These are phyloP conservation scores for Phanerochaete carnosa DNA, from an alignment of 768 basidiomycete species.

Conservation along the genomic window DNA sequence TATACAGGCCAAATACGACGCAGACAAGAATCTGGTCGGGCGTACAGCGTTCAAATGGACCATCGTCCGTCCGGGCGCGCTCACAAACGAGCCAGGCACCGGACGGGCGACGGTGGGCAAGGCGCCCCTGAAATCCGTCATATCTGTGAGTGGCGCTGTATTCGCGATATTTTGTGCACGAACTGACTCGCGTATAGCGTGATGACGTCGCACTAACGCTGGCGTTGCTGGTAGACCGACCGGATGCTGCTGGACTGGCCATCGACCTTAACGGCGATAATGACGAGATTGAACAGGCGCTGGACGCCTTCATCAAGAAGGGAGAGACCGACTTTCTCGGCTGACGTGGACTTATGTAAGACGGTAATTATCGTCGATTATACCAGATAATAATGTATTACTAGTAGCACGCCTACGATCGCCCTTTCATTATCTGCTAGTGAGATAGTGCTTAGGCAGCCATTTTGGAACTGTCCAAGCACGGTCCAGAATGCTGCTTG, in stretches of 20 bases:
- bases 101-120: constrained; percentile 51
- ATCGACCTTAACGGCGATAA: constrained; percentile 61
- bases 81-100: constrained; percentile 48
- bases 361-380: no score
- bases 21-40: constrained; percentile 38
- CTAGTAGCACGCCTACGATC: no score
- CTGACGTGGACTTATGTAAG: neutral
- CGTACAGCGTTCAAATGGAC: constrained; percentile 63
- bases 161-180: neutral
- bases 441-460: constrained; percentile 47
- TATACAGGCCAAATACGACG: constrained; percentile 39
- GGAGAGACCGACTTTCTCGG: constrained; percentile 36
- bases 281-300: constrained; percentile 39
- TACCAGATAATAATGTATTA: no score
- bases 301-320: constrained; percentile 48
- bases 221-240: constrained; percentile 44
- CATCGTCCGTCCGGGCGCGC: constrained; percentile 60
- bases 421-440: neutral
- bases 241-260: constrained; percentile 53
- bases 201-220: constrained; percentile 55
- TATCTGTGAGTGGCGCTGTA: neutral
- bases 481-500: constrained; percentile 39
- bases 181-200: constrained; percentile 30
- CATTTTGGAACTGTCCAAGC: constrained; percentile 55
- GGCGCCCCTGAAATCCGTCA: constrained; percentile 39